These are phyloP conservation scores for Huntiella moniliformis DNA, from an alignment of 2,329 filamentous ascomycete species.

Conservation along the genomic window DNA sequence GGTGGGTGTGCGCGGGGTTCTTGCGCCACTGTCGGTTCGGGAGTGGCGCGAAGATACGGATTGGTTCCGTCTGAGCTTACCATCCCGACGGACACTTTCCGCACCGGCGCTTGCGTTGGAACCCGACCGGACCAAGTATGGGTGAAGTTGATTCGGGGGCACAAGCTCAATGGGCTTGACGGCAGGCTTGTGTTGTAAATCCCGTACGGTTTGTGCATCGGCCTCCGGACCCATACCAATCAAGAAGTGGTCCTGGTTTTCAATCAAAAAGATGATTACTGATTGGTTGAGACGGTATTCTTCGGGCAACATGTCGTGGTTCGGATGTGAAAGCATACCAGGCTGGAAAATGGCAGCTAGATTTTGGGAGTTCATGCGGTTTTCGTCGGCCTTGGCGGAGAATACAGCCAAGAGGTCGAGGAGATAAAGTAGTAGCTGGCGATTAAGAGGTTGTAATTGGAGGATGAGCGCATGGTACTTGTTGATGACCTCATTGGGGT, in stretches of 20 bases:
- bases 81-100: conserved; percentile 68
- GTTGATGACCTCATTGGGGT: conserved; percentile 52
- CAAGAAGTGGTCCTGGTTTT: conserved; percentile 95
- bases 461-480: conserved; percentile 84
- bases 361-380: conserved; percentile 92
- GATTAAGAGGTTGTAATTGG: conserved; percentile 77
- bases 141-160: conserved; percentile 18
- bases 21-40: conserved; percentile 6
- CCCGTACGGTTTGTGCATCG: conserved; percentile 55
- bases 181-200: conserved; percentile 47
- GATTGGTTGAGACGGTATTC: conserved; percentile 94
- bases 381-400: conserved; percentile 87
- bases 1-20: conserved; percentile 7
- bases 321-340: conserved; percentile 81
- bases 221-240: conserved; percentile 99
- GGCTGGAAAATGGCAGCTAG: conserved; percentile 95
- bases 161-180: conserved; percentile 19
- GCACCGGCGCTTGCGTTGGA: conserved; percentile 81
- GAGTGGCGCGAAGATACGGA: conserved; percentile 63
- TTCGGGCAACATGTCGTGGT: conserved; percentile 84
- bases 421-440: conserved; percentile 86
- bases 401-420: conserved; percentile 91
- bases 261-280: conserved; percentile 91
- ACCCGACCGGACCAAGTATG: conserved; percentile 45
- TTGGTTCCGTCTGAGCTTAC: conserved; percentile 65